Percentiles rank a stretch among this genome's conserved stretches.
These are phyloP conservation scores for Evernia prunastri DNA, from an alignment of 495 filamentous ascomycete genomes.

Conservation along the genomic window DNA sequence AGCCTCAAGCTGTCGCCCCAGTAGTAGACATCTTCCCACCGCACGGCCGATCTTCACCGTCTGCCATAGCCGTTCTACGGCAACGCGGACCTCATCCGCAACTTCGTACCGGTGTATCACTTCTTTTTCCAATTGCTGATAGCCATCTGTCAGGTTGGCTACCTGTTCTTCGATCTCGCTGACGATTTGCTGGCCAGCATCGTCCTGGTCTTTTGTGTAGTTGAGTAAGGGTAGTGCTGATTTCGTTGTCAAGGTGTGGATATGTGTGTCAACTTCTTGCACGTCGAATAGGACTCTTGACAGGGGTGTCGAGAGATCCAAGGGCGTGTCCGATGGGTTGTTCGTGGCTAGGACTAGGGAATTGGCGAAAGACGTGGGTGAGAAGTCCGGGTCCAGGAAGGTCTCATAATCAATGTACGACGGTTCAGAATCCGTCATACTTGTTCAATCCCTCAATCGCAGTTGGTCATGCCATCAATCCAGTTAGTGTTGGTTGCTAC, in stretches of 20 bases:
- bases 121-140: slow-evolving; percentile 74
- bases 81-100: slow-evolving; percentile 68
- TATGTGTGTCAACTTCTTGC: slow-evolving; percentile 94
- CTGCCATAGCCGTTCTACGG: slow-evolving; percentile 66
- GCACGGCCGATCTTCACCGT: slow-evolving; percentile 72
- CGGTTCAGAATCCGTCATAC: slow-evolving; percentile 44
- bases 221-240: slow-evolving; percentile 77
- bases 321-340: slow-evolving; percentile 79
- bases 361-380: slow-evolving; percentile 75
- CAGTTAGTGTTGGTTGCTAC: too few species aligned
- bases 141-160: slow-evolving; percentile 69
- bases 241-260: slow-evolving; percentile 79
- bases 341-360: slow-evolving; percentile 82
- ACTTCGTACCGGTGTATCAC: slow-evolving; percentile 74
- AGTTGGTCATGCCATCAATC: neutral
- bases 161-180: slow-evolving; percentile 69
- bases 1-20: slow-evolving; percentile 81
- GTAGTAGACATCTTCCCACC: slow-evolving; percentile 64
- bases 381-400: slow-evolving; percentile 81
- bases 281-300: slow-evolving; percentile 94
- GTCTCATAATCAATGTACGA: slow-evolving; percentile 97
- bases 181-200: slow-evolving; percentile 61
- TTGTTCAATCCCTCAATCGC: neutral
- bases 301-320: slow-evolving; percentile 90
- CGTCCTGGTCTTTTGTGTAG: slow-evolving; percentile 65